phyloP scores from a whole-genome alignment of 2,329 filamentous ascomycete species.

The Hirsutella minnesotensis region DNA sequence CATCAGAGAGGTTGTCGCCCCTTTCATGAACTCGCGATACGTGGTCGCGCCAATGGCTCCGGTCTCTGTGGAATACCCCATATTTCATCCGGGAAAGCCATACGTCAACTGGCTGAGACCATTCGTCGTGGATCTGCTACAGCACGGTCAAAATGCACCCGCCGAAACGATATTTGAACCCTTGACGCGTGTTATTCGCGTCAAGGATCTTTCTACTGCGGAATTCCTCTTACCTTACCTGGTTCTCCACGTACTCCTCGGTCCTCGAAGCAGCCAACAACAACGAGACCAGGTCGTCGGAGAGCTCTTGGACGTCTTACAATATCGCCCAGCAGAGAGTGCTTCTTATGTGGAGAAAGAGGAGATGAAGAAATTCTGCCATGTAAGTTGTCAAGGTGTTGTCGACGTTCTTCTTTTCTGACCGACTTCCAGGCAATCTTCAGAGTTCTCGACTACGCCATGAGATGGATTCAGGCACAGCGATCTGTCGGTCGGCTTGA shows the following conservation, averaged over 20 bases:
- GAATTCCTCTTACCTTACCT: conserved; percentile 85
- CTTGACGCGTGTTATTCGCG: conserved; percentile 68
- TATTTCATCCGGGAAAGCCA: conserved; percentile 55
- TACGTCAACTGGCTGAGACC: conserved; percentile 74
- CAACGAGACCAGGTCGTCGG: conserved; percentile 54
- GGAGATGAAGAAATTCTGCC: conserved; percentile 73
- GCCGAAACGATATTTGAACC: conserved; percentile 70
- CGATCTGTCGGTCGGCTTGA: conserved; percentile 15
- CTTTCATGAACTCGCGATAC: conserved; percentile 80
- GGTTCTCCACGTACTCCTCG: conserved; percentile 70
- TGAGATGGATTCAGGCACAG: conserved; percentile 78
- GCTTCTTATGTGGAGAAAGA: conserved; percentile 54
- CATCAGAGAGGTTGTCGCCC: conserved; percentile 70
- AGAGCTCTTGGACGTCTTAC: conserved; percentile 67
- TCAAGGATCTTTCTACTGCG: conserved; percentile 75
- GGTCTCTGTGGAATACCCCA: conserved; percentile 56
- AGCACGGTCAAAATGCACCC: conserved; percentile 62
- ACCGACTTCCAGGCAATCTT: conserved; percentile 63
- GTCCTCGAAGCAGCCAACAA: conserved; percentile 45
- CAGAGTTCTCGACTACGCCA: conserved; percentile 79
- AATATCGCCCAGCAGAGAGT: conserved; percentile 39
- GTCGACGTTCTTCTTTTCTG: not conserved
- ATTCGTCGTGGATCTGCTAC: conserved; percentile 72
- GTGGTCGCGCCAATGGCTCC: conserved; percentile 51
- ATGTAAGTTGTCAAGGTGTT: conserved; percentile 44